These are phyloP conservation scores for Lodderomyces elongisporus DNA, from an alignment of 1,139 yeast genomes.

Conservation along the genomic window DNA sequence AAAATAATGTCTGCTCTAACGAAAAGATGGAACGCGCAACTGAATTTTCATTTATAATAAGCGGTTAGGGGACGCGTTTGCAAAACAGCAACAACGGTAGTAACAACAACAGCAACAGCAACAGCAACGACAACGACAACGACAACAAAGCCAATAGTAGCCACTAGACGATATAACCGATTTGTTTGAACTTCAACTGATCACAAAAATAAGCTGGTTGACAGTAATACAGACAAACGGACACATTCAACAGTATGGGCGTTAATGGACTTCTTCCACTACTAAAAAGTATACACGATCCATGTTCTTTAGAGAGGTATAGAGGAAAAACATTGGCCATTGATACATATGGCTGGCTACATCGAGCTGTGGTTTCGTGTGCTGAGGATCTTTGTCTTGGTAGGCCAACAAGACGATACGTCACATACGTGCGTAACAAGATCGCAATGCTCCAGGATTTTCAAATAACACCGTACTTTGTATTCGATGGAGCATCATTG, in stretches of 20 bases:
- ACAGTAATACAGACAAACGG: no score
- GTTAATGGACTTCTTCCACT: constrained; percentile 73
- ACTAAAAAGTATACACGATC: constrained; percentile 66
- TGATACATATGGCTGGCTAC: constrained; percentile 97
- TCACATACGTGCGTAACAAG: constrained; percentile 56
- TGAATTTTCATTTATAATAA: no score
- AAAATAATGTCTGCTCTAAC: no score
- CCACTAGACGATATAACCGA: no score
- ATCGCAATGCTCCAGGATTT: constrained; percentile 62
- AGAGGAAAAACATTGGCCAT: constrained; percentile 80
- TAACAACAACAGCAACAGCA: no score
- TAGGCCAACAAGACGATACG: constrained; percentile 62
- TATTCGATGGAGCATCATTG: constrained; percentile 87
- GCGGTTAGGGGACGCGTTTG: no score
- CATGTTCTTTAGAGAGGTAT: constrained; percentile 53
- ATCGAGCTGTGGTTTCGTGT: constrained; percentile 77
- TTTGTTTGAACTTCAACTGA: neutral
- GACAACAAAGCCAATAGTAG: no score
- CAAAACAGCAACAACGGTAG: no score
- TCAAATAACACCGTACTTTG: constrained; percentile 79
- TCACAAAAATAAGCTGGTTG: no score
- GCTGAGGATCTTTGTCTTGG: constrained; percentile 77
- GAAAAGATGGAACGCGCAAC: no score
- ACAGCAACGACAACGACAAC: no score
- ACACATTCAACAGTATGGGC: no score